Conservation (phyloP, 2,329 filamentous ascomycete species). For the Hypoxylon sp. region DNA sequence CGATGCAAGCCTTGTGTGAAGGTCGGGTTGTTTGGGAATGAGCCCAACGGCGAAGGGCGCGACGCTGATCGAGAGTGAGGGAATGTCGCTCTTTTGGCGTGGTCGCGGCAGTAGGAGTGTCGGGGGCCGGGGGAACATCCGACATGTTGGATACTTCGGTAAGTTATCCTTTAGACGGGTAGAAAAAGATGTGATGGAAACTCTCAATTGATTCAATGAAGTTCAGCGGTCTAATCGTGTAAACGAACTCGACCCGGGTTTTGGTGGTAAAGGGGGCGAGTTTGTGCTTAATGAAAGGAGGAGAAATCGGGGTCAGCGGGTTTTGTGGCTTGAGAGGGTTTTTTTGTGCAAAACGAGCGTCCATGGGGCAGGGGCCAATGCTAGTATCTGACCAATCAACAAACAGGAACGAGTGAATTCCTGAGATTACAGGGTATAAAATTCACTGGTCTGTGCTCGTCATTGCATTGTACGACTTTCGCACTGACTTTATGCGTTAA, state of each 20-base stretch:
- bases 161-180: slow-evolving; percentile 17
- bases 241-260: slow-evolving; percentile 53
- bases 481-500: slow-evolving; percentile 44
- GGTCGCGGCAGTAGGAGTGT: slow-evolving; percentile 42
- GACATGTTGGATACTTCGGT: slow-evolving; percentile 42
- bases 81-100: slow-evolving; percentile 69
- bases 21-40: slow-evolving; percentile 70
- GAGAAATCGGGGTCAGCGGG: slow-evolving; percentile 49
- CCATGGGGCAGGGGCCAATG: slow-evolving; percentile 28
- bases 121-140: slow-evolving; percentile 48
- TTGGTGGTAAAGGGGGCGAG: slow-evolving; percentile 54
- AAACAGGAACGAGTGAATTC: not conserved
- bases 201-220: slow-evolving; percentile 52
- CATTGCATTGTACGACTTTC: slow-evolving; percentile 50
- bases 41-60: slow-evolving; percentile 72
- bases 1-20: slow-evolving; percentile 74
- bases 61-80: slow-evolving; percentile 73
- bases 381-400: slow-evolving; percentile 13
- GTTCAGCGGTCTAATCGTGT: slow-evolving; percentile 53
- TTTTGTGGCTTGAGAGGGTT: slow-evolving; percentile 45
- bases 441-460: slow-evolving; percentile 39
- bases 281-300: slow-evolving; percentile 53
- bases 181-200: slow-evolving; percentile 33
- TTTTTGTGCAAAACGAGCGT: slow-evolving; percentile 36
- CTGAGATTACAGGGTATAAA: slow-evolving; percentile 42